phyloP scores from a whole-genome alignment of 192 early-diverging fungal genomes.

The Lobosporangium transversale region DNA sequence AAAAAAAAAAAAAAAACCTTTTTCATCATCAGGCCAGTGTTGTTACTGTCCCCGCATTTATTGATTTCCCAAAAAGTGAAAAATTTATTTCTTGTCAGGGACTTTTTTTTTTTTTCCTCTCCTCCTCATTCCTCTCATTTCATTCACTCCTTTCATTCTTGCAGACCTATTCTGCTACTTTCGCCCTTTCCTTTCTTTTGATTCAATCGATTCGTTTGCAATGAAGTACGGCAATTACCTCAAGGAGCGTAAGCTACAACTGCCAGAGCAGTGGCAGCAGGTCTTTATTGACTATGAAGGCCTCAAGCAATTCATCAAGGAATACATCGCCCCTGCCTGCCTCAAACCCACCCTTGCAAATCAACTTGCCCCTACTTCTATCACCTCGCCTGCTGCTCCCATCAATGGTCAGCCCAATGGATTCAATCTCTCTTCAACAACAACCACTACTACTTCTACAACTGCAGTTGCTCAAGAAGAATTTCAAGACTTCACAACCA shows the following conservation, averaged over 20 bases:
- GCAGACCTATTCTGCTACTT: background rate
- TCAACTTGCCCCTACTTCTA: slow-evolving; percentile 53
- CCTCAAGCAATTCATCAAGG: slow-evolving; percentile 76
- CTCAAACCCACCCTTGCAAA: slow-evolving; percentile 60
- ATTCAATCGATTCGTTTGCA: background rate
- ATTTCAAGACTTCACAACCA: slow-evolving; percentile 62
- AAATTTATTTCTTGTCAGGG: background rate
- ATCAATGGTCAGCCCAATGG: background rate
- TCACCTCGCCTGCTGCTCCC: slow-evolving; percentile 64
- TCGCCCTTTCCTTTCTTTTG: background rate
- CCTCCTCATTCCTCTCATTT: background rate
- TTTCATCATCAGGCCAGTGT: too few species aligned
- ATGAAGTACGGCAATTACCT: slow-evolving; percentile 85
- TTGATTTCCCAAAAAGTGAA: background rate
- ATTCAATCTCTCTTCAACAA: slow-evolving; percentile 53
- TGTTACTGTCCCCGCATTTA: too few species aligned
- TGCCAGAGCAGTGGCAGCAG: slow-evolving; percentile 72
- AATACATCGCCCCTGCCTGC: slow-evolving; percentile 62
- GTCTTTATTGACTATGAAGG: slow-evolving; percentile 77
- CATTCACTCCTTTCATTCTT: background rate
- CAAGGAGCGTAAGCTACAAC: slow-evolving; percentile 67
- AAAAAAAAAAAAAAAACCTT: too few species aligned
- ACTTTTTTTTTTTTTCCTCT: background rate
- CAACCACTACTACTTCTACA: slow-evolving; percentile 39
- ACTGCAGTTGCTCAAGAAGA: slow-evolving; percentile 31